Evolutionary conservation across 2,329 filamentous ascomycete species (phyloP), one percentile per base, ranked within the genome.

Genomic region (Monosporascus sp.): DNA sequence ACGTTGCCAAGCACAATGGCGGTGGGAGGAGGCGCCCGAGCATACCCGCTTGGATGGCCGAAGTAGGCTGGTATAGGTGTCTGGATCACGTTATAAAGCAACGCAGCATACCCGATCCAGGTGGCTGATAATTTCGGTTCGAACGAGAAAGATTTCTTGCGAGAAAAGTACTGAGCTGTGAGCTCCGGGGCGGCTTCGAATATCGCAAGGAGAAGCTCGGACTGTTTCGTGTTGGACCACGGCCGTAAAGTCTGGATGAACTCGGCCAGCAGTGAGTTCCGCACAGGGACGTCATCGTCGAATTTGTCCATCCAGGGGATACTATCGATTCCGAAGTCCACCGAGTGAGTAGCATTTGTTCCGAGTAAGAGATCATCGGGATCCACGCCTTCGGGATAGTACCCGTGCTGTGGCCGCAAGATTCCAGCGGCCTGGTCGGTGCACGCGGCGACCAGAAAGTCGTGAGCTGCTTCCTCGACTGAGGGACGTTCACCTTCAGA

Each of bases 21-120:
- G 2, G 86, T 83, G 1, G 91, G 90, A 8, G 94, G 93, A 31
- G 94, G 92, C 15, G 85, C 74, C 18, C 75, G 70, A 24, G 84
- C 82, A 57, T 83, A 87, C 43, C 76, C 77, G 14, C 81, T 77
- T 41, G 76, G 76, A 60, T 85, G 82, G 14, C 90, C 90, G 64
- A 93, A 90, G 55, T 81, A 81, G 25, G 74, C 66, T 2, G 92
- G 92, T 2, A 96, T 75, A 1, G 86, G 83, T 37, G 95, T 75
- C 53, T 87, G 81, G 46, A 97, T 84, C 1, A 86, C 83, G 55
- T 88, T 88, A 69, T 95, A 96, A 5, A 99, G 73, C 57, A 97
- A 90, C 0, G 91, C 85, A 0, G 91, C 90, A 66, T 95, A 96
- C 43, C 93, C 92, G 60, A 97, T 89, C 94, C 94, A 99, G 0